Evolutionary conservation across 2,329 filamentous ascomycete species (phyloP), one percentile per base, ranked within the genome.

Genomic region (Hypoxylon sp.): DNA sequence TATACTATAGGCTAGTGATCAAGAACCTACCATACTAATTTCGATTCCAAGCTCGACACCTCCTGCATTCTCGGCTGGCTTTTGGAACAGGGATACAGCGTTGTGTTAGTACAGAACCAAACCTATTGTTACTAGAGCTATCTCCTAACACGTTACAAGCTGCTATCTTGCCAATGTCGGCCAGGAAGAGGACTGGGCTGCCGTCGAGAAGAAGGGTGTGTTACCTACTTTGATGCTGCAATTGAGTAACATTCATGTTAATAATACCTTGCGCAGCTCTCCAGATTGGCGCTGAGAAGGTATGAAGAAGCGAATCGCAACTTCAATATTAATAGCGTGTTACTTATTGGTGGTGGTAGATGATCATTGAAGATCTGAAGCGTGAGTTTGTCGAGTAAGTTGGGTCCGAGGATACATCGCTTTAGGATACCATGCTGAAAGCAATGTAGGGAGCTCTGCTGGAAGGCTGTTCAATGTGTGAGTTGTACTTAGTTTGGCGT

Each of bases 161-260:
- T 83, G 80, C 78, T 86, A 83, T 78, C 84, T 92, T 79, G 91
- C 91, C 82, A 86, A 93, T 81, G 88, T 93, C 74, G 92, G 92
- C 65, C 91, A 93, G 82, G 88, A 91, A 76, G 92, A 94, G 82
- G 91, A 94, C 81, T 94, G 88, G 78, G 87, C 88, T 50, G 90
- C 86, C 66, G 92, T 92, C 65, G 88, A 91, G 81, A 86, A 87
- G 78, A 94, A 94, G 86, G 86, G 57, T 59, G 48, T 22, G 39
- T 11, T 46, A 39, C 1, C 19, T 47, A 19, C 17, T 8, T 44
- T 5, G 4, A 11, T 44, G 9, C 19, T 17, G 3, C 8, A 17
- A 44, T 44, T 22, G 13, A 1, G 9, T 22, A 22, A 44, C 6
- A 22, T 44, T n/a, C 19, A 6, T 44, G 39, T 2, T 44, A 22